Conservation (phyloP, 2,329 filamentous ascomycete genomes). For the Whalleya microplaca region DNA sequence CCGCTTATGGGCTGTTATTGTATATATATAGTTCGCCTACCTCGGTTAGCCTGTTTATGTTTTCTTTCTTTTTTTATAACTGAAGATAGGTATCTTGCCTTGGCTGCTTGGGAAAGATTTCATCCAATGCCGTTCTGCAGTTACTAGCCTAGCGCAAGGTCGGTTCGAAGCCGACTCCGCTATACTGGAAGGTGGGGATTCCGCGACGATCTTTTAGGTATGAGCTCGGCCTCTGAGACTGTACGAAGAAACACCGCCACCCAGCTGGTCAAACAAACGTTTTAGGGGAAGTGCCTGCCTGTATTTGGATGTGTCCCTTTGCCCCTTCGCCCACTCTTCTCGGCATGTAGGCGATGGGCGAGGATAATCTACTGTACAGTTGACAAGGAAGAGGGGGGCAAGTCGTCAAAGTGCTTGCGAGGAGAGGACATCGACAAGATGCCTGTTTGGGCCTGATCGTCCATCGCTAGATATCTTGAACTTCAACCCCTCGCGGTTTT, state of each 20-base stretch:
- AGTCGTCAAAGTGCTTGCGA: not conserved
- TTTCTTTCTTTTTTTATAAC: not conserved
- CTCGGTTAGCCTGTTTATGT: not conserved
- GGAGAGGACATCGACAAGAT: conserved; percentile 8
- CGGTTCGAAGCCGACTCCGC: not conserved
- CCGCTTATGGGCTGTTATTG: no score
- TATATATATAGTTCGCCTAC: not conserved
- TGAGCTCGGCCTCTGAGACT: not conserved
- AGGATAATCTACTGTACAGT: not conserved
- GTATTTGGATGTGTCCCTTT: not conserved
- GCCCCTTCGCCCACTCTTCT: not conserved
- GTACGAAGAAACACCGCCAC: not conserved
- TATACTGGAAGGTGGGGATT: not conserved
- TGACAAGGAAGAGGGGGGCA: not conserved
- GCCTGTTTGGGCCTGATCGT: conserved; percentile 27
- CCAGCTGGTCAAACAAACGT: not conserved
- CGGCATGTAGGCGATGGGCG: not conserved
- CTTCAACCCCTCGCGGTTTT: not conserved
- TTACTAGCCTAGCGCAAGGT: not conserved
- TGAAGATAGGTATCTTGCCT: not conserved
- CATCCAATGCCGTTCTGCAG: not conserved
- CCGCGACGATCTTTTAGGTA: not conserved
- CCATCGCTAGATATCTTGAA: conserved; percentile 12
- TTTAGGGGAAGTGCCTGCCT: not conserved
- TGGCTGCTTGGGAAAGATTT: not conserved